Base-by-base conservation (phyloP, 352 stramenopile species). In the Phytophthora podocarpi region DNA sequence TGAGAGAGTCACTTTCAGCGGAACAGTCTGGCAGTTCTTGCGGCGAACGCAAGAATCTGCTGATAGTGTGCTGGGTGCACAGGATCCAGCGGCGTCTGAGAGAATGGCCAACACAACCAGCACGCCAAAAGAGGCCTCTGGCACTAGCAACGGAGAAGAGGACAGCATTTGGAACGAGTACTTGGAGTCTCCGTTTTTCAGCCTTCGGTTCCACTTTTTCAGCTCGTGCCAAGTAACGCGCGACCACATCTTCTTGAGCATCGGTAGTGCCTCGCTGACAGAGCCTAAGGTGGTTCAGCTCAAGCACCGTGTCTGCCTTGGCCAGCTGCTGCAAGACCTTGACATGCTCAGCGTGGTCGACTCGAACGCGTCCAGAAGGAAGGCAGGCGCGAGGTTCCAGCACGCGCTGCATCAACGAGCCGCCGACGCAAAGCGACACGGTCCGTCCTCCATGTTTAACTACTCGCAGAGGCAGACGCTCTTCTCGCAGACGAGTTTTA, bases 211-310 rank as follows among this genome's bases (percentile, higher is more conserved):
- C 52, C 72, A 85, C 52, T 89, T 90, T 37, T 85, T 93, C 58
- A 82, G 78, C 9, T 90, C 81, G 1, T 88, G 81, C 21, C 79
- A 93, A 80, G 82, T 91, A 18, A 88, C 81, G 3, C 76, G 61
- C 0, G 80, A 91, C 32, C 81, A 91, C 49, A 83, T 90, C 43
- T 89, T 83, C 45, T 79, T 85, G 78, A 91, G 78, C 21, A 56
- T 91, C 28, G 76, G 82, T 23, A 90, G 75, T 37, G 81, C 83
- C 16, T 87, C 81, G n/a, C 42, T 90, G 4, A 80, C 69, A 9
- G 73, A 90, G 23, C 70, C 83, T 0, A 87, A 82, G 42, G 78
- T 93, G 21, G 65, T 68, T 2, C 76, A 83, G 20, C 16, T 93
- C 21, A 87, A 83, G 23, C 83, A 91, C 36, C 76, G 83, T 30